Base-by-base conservation (phyloP, 2,329 filamentous ascomycete genomes). In the Talaromyces sp. region DNA sequence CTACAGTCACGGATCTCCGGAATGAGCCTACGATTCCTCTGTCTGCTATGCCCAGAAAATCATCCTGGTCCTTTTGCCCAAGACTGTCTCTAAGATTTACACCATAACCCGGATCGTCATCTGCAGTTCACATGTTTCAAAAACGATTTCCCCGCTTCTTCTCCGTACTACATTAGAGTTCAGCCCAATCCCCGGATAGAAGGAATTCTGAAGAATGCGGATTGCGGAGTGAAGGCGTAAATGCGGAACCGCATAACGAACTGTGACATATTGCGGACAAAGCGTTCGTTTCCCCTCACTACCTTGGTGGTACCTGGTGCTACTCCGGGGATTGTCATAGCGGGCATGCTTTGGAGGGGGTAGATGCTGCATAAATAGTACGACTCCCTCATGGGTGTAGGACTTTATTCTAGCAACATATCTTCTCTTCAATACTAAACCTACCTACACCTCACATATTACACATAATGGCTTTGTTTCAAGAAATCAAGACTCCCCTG, bases 381-480 rank as follows among this genome's bases (percentile, higher is more conserved):
- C 22, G 25, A 3, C 47, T 17, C 15, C 13, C 8, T 8, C 47
- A 51, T 51, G 47, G 2, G 29, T 22, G n/a, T 47, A 31, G 36
- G 11, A 45, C 1, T 61, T 6, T 27, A 27, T n/a, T 61, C 13
- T 5, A 38, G 59, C 59, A 61, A 61, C 29, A 51, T 38, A 51
- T 51, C 43, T 51, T 51, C 19, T 51, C 56, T 29, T n/a, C 22
- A 11, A 51, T 7, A 51, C 13, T n/a, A 3, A 38, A 51, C n/a
- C 31, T 51, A 51, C 5, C 2, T 22, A 47, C 2, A 40, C 36
- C 13, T 40, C 4, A 3, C 8, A 15, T 31, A 1, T 1, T 8
- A 17, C 60, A 56, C 27, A 56, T 19, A 43, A 63, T 63, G 61
- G 61, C 61, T 8, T 22, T 63, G 22, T 63, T 63, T 56, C 47